Evolutionary conservation across 257 asterid species (phyloP).

Genomic region (Prunella vulgaris): DNA sequence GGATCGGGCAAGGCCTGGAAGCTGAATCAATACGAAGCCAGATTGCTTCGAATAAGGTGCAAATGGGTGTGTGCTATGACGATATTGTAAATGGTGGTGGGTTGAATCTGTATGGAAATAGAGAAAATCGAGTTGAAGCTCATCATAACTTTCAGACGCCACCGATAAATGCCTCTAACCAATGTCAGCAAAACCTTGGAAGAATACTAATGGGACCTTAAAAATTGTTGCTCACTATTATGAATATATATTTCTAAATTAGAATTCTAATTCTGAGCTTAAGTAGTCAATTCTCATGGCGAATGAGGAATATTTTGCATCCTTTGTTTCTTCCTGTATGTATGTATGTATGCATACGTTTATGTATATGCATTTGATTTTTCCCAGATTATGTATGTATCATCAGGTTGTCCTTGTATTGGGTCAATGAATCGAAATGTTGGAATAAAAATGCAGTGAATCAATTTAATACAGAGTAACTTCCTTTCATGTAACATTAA

Average conservation of each 20-base stretch:
- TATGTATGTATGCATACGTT: too few relatives aligned
- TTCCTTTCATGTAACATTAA: not conserved
- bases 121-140: conserved; percentile 40
- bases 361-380: not conserved
- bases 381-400: not conserved
- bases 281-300: conserved; percentile 9
- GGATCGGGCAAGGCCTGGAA: conserved; percentile 39
- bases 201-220: conserved; percentile 53
- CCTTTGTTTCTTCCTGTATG: not conserved
- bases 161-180: conserved; percentile 39
- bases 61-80: conserved; percentile 44
- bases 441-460: not conserved
- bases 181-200: conserved; percentile 48
- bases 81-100: conserved; percentile 47
- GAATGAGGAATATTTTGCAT: conserved; percentile 11
- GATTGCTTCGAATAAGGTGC: conserved; percentile 28
- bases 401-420: not conserved
- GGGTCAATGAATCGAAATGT: not conserved
- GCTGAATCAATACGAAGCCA: conserved; percentile 28
- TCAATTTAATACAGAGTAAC: not conserved
- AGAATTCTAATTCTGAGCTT: not conserved
- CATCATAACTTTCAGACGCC: conserved; percentile 46
- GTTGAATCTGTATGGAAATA: conserved; percentile 43
- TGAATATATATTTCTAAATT: conserved; percentile 19
- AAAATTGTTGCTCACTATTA: conserved; percentile 20